Base-by-base conservation (phyloP, 1,284 basidiomycete species). In the Apiotrichum porosum region DNA sequence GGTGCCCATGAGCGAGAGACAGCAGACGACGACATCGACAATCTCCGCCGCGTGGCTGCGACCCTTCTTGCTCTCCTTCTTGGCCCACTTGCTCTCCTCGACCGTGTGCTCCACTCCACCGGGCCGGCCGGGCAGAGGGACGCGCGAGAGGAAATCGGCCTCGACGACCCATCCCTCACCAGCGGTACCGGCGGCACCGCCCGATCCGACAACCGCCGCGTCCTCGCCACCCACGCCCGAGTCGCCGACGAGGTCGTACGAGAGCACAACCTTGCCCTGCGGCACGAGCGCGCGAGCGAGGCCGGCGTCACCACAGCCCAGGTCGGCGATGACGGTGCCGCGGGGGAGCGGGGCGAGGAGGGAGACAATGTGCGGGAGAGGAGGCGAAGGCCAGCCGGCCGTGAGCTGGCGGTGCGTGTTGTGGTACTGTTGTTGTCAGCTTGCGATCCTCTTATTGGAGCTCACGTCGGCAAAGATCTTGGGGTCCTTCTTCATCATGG, bases 291-390 rank as follows among this genome's bases (percentile, higher is more conserved):
- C 77, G 42, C 80, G 83, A 0, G 92, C 93, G 18, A 99, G 79
- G 3, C 85, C 81, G 12, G 91, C 95, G 65, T 97, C 92, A 13
- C 95, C 95, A 58, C 93, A 97, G 8, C 95, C 95, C 19, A 98
- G 77, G 73, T 99, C 95, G 19, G 83, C 91, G 39, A 99, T 83
- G 51, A 97, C 75, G 0, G 85, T 84, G 47, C 78, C 79, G 17
- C 76, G 49, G 6, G 87, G 81, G 54, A 83, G 83, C 1, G 78
- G 76, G 1, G 81, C 46, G 41, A 72, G 81, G 18, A 22, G 76
- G 71, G 9, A 81, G 42, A 85, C 80, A 66, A 91, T 89, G 66
- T 86, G 79, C 26, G 85, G 77, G 19, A 94, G 83, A 1, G 92
- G 92, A 62, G 94, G 93, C 2, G 81, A 82, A 0, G 92, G 92